phyloP scores from a whole-genome alignment of 2,329 filamentous ascomycete genomes.

The Mariannaea elegans region DNA sequence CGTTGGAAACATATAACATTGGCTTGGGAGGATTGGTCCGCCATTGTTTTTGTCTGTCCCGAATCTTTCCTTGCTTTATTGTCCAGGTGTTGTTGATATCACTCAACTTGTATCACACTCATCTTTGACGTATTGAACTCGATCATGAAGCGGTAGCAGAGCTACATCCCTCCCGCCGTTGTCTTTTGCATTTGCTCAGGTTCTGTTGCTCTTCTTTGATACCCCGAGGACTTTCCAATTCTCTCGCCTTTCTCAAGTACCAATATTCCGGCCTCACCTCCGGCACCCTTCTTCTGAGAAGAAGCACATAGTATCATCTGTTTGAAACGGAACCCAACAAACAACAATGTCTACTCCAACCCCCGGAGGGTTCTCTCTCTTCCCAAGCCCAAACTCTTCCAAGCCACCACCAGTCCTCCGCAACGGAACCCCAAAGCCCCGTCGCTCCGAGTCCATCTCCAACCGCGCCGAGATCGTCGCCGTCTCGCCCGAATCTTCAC shows the following conservation, averaged over 20 bases:
- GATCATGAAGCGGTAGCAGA: constrained; percentile 42
- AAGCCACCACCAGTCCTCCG: constrained; percentile 43
- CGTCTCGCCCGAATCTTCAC: constrained; percentile 28
- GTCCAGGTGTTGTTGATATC: not conserved
- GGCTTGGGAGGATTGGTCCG: not conserved
- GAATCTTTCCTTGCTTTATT: not conserved
- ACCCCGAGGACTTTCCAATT: constrained; percentile 14
- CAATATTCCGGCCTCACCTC: not conserved
- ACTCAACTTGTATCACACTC: not conserved
- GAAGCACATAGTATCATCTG: constrained; percentile 27
- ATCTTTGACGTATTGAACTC: not conserved
- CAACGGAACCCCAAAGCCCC: constrained; percentile 52
- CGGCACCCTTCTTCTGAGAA: constrained; percentile 36
- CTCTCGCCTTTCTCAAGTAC: not conserved
- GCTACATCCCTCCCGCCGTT: constrained; percentile 15
- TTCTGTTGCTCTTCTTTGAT: constrained; percentile 26
- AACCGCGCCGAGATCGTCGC: constrained; percentile 40
- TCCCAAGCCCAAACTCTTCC: constrained; percentile 59
- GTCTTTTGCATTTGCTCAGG: constrained; percentile 15
- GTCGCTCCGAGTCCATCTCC: constrained; percentile 46
- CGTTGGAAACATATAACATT: constrained; percentile 13
- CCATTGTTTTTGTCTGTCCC: not conserved
- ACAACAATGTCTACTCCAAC: constrained; percentile 51
- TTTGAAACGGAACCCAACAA: constrained; percentile 29
- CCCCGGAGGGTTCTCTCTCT: constrained; percentile 64